Evolutionary conservation across 768 basidiomycete genomes (phyloP).

Genomic region (Pisolithus orientalis): DNA sequence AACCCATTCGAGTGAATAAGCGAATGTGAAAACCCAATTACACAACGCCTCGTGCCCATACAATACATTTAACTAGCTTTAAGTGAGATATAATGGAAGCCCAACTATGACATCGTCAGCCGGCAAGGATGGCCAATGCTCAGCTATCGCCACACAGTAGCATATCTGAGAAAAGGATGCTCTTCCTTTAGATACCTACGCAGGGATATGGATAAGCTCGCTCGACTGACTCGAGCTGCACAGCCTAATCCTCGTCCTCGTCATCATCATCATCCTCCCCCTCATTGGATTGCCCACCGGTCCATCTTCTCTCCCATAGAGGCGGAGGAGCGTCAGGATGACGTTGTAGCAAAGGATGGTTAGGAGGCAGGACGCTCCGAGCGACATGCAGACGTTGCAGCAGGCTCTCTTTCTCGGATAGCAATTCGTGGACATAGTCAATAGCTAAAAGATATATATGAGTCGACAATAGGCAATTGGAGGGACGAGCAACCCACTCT

Average conservation of each 20-base stretch:
- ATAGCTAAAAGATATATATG: slow-evolving; percentile 50
- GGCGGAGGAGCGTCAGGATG: slow-evolving; percentile 28
- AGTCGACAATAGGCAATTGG: slow-evolving; percentile 2
- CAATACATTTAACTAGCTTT: slow-evolving; percentile 11
- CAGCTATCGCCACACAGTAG: neutral
- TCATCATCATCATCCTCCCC: slow-evolving; percentile 41
- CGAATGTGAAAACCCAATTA: slow-evolving; percentile 12
- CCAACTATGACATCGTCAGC: neutral
- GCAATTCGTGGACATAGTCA: slow-evolving; percentile 69
- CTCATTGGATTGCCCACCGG: slow-evolving; percentile 56
- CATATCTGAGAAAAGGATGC: too few species aligned
- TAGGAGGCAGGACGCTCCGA: slow-evolving; percentile 46
- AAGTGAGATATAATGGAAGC: slow-evolving; percentile 23
- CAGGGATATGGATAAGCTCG: neutral
- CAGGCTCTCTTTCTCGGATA: slow-evolving; percentile 53
- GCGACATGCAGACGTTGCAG: slow-evolving; percentile 55
- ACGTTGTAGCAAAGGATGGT: slow-evolving; percentile 49
- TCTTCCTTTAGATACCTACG: too few species aligned
- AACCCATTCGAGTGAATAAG: too few species aligned
- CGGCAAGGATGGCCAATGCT: neutral
- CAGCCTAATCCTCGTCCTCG: slow-evolving; percentile 38
- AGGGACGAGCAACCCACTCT: slow-evolving; percentile 50
- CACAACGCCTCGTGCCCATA: slow-evolving; percentile 2
- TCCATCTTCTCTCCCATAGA: slow-evolving; percentile 83
- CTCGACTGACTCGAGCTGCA: neutral